Evolutionary conservation across 768 basidiomycete species (phyloP).

Genomic region (Tylopilus rubrobrunneus): DNA sequence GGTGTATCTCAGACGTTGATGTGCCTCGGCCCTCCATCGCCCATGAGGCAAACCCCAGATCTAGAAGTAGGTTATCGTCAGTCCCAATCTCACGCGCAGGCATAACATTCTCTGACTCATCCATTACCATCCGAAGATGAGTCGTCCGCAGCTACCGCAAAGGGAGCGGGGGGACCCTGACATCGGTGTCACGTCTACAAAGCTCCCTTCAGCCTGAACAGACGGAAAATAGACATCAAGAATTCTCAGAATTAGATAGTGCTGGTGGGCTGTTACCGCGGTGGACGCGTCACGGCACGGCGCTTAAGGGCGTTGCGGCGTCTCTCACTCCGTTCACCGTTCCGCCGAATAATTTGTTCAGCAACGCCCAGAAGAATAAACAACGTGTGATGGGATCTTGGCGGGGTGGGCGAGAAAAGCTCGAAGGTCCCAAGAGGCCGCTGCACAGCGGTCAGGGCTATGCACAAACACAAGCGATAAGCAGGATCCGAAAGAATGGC

Average conservation of each 20-base stretch:
- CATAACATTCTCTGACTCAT: not conserved
- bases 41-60: not conserved
- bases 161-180: not conserved
- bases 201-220: not conserved
- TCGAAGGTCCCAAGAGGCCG: constrained; percentile 2
- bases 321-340: not conserved
- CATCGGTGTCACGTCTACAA: constrained; percentile 3
- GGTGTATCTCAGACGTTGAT: not conserved
- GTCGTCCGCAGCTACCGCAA: not conserved
- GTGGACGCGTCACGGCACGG: not conserved
- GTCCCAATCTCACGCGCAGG: not conserved
- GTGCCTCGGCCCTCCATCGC: not conserved
- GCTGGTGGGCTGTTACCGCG: not conserved
- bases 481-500: constrained; percentile 14
- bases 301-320: not conserved
- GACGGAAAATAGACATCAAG: not conserved
- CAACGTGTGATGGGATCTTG: constrained; percentile 7
- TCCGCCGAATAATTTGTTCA: not conserved
- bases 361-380: constrained; percentile 5
- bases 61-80: constrained; percentile 12
- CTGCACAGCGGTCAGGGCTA: constrained; percentile 1
- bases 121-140: constrained; percentile 9
- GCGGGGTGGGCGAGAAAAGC: constrained; percentile 1
- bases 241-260: not conserved
- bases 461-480: constrained; percentile 11